Conservation (phyloP, 768 basidiomycete genomes). For the Hemileccinum impolitum region DNA sequence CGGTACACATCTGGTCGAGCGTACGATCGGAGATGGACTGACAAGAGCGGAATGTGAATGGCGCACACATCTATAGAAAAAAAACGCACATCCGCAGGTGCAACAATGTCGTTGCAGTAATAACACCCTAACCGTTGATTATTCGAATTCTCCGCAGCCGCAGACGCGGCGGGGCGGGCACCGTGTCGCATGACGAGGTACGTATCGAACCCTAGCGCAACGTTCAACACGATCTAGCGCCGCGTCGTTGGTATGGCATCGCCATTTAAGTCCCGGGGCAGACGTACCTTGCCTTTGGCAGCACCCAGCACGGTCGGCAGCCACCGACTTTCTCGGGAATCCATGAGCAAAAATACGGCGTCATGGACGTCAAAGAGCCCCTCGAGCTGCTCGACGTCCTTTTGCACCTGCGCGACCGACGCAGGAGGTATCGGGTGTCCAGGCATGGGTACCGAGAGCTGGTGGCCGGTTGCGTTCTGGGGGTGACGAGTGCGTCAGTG, state of each 20-base stretch:
- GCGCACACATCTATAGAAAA: no score
- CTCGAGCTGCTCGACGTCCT: conserved; percentile 73
- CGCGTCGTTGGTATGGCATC: background rate
- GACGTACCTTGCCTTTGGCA: conserved; percentile 64
- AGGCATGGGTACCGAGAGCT: conserved; percentile 91
- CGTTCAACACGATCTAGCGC: conserved; percentile 82
- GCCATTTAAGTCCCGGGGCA: no score
- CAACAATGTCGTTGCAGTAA: conserved; percentile 98
- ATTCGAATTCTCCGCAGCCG: conserved; percentile 11
- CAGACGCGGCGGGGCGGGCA: conserved; percentile 39
- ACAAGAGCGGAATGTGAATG: background rate
- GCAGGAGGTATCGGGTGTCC: conserved; percentile 83
- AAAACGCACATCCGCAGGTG: conserved; percentile 79
- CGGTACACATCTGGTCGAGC: conserved; percentile 98
- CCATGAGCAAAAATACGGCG: conserved; percentile 92
- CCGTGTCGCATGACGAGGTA: conserved; percentile 98
- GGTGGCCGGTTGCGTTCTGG: conserved; percentile 78
- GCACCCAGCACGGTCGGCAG: conserved; percentile 87
- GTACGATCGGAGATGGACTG: conserved; percentile 82
- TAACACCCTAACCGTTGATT: conserved; percentile 78
- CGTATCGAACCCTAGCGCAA: conserved; percentile 92
- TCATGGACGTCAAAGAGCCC: conserved; percentile 82
- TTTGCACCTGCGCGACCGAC: conserved; percentile 52
- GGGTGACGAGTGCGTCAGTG: background rate
- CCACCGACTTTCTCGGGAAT: conserved; percentile 97